phyloP scores from a whole-genome alignment of 192 early-diverging fungal species.

The Backusella mclennaniae region DNA sequence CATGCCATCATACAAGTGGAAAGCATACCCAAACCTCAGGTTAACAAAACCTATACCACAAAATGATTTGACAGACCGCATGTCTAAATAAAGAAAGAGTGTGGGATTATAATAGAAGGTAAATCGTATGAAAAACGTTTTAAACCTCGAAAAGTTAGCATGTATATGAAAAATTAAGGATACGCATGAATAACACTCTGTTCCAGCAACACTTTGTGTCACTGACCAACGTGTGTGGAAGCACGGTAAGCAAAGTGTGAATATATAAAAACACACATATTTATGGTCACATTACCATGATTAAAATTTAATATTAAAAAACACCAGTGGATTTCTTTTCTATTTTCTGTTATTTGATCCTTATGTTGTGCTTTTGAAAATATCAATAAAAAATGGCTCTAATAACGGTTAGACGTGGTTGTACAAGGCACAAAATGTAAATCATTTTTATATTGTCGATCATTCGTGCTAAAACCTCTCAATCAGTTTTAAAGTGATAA shows the following conservation, averaged over 20 bases:
- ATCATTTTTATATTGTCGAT: neutral
- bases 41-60: no score
- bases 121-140: neutral
- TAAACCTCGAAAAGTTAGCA: neutral
- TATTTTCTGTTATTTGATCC: neutral
- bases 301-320: neutral
- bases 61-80: neutral
- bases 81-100: neutral
- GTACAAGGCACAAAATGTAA: neutral
- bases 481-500: no score
- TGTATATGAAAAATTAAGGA: neutral
- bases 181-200: neutral
- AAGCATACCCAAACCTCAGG: no score
- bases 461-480: neutral
- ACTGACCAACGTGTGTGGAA: neutral
- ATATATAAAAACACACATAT: neutral
- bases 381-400: no score
- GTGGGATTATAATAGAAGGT: neutral
- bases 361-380: neutral
- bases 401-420: neutral
- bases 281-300: neutral
- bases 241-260: neutral
- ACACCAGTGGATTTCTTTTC: neutral
- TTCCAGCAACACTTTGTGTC: neutral
- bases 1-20: no score